Evolutionary conservation across 2,329 filamentous ascomycete genomes (phyloP).

Genomic region (Fusarium sp.): DNA sequence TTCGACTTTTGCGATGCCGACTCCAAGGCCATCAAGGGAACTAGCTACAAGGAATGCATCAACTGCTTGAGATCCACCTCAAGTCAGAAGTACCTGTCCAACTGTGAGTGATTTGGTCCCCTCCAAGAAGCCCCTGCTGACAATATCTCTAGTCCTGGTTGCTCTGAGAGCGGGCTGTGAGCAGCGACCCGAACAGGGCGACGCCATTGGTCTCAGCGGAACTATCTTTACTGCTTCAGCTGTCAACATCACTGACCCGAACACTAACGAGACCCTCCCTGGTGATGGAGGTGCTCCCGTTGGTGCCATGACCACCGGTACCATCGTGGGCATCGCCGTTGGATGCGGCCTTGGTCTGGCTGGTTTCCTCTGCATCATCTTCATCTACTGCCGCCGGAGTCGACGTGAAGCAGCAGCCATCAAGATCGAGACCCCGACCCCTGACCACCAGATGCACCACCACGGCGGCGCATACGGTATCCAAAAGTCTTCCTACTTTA

Average conservation of each 20-base stretch:
- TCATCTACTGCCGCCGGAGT: constrained; percentile 57
- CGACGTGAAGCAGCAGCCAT: constrained; percentile 4
- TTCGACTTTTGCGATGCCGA: constrained; percentile 57
- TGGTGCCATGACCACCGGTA: constrained; percentile 55
- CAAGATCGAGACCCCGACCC: constrained; percentile 21
- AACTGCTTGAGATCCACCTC: constrained; percentile 55
- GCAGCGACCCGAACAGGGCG: constrained; percentile 54
- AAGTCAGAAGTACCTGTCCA: constrained; percentile 57
- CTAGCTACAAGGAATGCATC: constrained; percentile 51
- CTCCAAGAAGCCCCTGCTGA: neutral
- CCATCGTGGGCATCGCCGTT: constrained; percentile 65
- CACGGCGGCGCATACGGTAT: constrained; percentile 10
- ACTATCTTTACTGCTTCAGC: constrained; percentile 52
- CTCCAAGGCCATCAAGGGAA: constrained; percentile 39
- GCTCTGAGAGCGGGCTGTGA: constrained; percentile 52
- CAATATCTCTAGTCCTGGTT: neutral
- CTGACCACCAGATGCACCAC: constrained; percentile 20
- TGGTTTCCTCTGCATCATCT: constrained; percentile 55
- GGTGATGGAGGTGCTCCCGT: constrained; percentile 39
- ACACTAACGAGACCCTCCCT: constrained; percentile 40
- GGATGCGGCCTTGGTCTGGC: constrained; percentile 57
- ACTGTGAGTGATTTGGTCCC: constrained; percentile 54
- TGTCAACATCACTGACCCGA: constrained; percentile 54
- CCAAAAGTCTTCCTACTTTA: constrained; percentile 21
- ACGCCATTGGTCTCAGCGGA: constrained; percentile 53